Conservation (phyloP, 2,329 filamentous ascomycete species). For the Xylariaceae sp. region DNA sequence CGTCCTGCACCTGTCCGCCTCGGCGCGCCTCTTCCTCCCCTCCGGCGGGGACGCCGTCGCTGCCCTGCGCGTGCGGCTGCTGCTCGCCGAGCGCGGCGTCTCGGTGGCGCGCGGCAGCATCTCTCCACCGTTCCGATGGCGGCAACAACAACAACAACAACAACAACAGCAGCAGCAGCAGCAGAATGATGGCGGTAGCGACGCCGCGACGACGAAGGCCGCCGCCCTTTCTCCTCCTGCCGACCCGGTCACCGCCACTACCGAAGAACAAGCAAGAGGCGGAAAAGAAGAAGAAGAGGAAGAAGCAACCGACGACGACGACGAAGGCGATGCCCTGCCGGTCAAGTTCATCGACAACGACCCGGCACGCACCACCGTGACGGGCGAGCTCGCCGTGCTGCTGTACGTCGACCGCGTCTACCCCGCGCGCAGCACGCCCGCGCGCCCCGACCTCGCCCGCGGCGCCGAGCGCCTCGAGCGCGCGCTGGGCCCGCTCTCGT, state of each 20-base stretch:
- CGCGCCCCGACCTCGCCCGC: slow-evolving; percentile 23
- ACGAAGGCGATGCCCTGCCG: slow-evolving; percentile 14
- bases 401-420: slow-evolving; percentile 53
- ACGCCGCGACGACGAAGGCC: slow-evolving; percentile 11
- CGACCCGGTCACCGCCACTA: not conserved
- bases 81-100: slow-evolving; percentile 41
- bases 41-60: slow-evolving; percentile 36
- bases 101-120: slow-evolving; percentile 34
- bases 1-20: slow-evolving; percentile 58
- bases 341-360: slow-evolving; percentile 52
- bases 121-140: slow-evolving; percentile 18
- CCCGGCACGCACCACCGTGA: slow-evolving; percentile 33
- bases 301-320: too few species aligned
- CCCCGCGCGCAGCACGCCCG: slow-evolving; percentile 13
- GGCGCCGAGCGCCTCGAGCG: slow-evolving; percentile 22
- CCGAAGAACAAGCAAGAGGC: too few species aligned
- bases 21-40: slow-evolving; percentile 44
- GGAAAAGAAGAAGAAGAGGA: too few species aligned
- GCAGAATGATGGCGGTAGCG: too few species aligned
- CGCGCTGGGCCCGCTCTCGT: too few species aligned
- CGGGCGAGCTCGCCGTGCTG: slow-evolving; percentile 47
- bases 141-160: too few species aligned
- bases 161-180: too few species aligned
- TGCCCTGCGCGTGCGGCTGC: slow-evolving; percentile 42
- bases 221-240: not conserved